Evolutionary conservation across 73 alveolate species (phyloP).

Genomic region (Breviolum minutum): DNA sequence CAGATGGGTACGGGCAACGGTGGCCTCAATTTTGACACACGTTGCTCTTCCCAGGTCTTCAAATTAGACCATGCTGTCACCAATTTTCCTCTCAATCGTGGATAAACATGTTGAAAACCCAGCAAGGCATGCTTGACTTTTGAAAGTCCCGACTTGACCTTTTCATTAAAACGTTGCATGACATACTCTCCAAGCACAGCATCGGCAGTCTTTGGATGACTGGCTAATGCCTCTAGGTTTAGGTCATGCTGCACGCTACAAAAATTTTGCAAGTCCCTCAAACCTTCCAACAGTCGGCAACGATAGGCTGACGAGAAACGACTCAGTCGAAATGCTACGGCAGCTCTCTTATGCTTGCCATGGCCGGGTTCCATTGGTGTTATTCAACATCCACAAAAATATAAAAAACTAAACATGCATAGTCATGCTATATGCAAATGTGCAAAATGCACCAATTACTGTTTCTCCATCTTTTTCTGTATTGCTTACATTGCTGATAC

Average conservation of each 20-base stretch:
- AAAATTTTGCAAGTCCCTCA: neutral
- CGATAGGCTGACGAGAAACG: neutral
- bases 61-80: neutral
- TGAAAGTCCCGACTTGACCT: neutral
- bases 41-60: neutral
- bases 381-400: neutral
- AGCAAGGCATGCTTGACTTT: constrained; percentile 16
- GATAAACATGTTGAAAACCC: neutral
- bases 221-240: neutral
- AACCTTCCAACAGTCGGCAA: neutral
- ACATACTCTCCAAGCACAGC: neutral
- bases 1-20: neutral
- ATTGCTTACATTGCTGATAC: neutral
- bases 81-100: neutral
- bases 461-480: too few relatives aligned
- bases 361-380: neutral
- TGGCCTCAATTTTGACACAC: neutral
- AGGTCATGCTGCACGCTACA: neutral
- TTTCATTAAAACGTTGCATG: neutral
- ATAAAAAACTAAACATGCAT: neutral
- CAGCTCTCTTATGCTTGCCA: neutral
- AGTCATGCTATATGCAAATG: neutral
- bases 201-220: neutral
- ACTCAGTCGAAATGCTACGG: neutral
- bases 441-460: neutral